Conservation (phyloP, 225 moss, liverwort and hornwort species). For the Straminergon stramineum region DNA sequence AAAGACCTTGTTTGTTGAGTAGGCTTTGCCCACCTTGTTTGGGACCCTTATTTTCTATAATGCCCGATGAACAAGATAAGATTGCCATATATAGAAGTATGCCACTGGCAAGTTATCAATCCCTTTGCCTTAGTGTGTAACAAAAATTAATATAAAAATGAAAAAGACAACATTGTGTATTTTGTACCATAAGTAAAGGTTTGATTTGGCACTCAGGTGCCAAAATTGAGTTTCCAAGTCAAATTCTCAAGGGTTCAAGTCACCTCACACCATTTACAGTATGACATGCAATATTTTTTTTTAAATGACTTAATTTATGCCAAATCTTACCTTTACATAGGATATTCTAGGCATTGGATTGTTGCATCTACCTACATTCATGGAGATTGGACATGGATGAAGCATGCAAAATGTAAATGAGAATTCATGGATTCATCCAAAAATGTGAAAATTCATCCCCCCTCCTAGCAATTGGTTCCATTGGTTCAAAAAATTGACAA, state of each 20-base stretch:
- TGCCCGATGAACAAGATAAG: rapidly evolving
- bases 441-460: background rate
- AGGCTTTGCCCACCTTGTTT: rapidly evolving
- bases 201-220: too few species aligned
- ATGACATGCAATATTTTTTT: too few species aligned
- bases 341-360: background rate
- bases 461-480: background rate
- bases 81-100: background rate
- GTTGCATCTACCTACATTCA: background rate
- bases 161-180: rapidly evolving
- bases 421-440: background rate
- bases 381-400: background rate
- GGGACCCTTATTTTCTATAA: rapidly evolving
- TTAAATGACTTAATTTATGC: too few species aligned
- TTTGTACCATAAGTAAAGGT: too few species aligned
- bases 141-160: background rate
- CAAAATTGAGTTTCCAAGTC: too few species aligned
- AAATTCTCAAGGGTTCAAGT: too few species aligned
- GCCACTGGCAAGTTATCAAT: background rate
- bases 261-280: too few species aligned
- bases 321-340: too few species aligned
- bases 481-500: background rate
- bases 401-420: background rate
- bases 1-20: rapidly evolving
- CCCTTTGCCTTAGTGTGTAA: too few species aligned